These are phyloP conservation scores for Lasiosphaeriaceae sp. DNA, from an alignment of 495 filamentous ascomycete genomes.

Conservation along the genomic window DNA sequence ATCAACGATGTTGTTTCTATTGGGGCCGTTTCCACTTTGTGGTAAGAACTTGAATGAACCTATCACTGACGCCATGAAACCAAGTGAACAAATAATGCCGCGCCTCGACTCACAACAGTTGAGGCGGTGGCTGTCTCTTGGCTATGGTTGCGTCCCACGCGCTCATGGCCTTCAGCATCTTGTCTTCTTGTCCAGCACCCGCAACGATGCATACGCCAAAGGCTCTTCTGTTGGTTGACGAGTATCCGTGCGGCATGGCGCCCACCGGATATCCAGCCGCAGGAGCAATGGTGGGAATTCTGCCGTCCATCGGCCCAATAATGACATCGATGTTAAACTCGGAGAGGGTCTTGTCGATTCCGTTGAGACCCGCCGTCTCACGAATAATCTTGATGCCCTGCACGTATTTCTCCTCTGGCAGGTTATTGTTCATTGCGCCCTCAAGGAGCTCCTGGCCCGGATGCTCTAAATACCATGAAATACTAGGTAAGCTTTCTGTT, in stretches of 20 bases:
- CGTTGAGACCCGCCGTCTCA: background rate
- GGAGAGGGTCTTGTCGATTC: background rate
- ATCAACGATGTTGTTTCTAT: background rate
- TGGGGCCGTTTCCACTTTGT: background rate
- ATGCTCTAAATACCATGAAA: background rate
- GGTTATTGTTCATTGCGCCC: background rate
- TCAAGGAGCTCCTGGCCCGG: background rate
- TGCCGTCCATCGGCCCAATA: background rate
- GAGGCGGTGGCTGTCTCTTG: background rate
- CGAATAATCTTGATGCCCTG: background rate
- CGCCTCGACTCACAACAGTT: background rate
- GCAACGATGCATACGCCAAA: background rate
- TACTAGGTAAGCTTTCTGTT: background rate
- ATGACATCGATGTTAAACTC: background rate
- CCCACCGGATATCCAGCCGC: background rate
- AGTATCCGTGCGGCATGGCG: background rate
- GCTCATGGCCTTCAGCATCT: background rate
- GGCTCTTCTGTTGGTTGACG: background rate
- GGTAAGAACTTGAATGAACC: background rate
- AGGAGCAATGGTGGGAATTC: background rate
- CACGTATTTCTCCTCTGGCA: background rate
- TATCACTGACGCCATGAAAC: background rate
- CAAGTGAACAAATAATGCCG: background rate
- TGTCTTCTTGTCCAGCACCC: background rate
- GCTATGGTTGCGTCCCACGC: background rate